phyloP scores from a whole-genome alignment of 306 rosid genomes.

The Boehmeria nivea region DNA sequence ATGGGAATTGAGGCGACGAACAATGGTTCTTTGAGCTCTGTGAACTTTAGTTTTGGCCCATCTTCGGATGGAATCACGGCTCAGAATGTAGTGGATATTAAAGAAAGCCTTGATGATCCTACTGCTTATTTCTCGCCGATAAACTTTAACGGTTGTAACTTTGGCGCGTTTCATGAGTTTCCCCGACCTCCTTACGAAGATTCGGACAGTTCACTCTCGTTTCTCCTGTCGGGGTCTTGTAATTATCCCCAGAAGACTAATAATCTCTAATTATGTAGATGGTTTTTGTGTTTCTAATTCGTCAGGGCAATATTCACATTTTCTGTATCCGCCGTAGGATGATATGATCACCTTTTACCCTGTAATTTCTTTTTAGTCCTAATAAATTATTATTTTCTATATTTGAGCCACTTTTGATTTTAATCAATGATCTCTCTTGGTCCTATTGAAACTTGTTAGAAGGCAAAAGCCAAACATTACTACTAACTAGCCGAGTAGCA shows the following conservation, averaged over 20 bases:
- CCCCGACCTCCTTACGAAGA: constrained; percentile 83
- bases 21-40: constrained; percentile 40
- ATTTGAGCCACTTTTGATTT: no score
- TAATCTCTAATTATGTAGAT: constrained; percentile 21
- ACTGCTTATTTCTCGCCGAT: constrained; percentile 64
- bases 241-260: constrained; percentile 51
- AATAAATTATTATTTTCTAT: constrained; percentile 15
- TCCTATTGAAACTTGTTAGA: no score
- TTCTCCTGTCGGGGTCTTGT: constrained; percentile 62
- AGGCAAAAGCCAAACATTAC: no score
- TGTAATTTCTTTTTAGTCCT: constrained; percentile 25
- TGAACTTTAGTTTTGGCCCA: constrained; percentile 58
- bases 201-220: constrained; percentile 64
- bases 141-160: constrained; percentile 72
- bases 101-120: constrained; percentile 70
- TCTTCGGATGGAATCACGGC: constrained; percentile 30
- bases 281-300: constrained; percentile 13
- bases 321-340: constrained; percentile 31
- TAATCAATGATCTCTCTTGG: no score
- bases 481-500: no score
- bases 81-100: constrained; percentile 46
- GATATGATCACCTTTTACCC: constrained; percentile 23
- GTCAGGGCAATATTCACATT: constrained; percentile 24
- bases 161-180: constrained; percentile 76
- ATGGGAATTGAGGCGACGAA: constrained; percentile 38